Evolutionary conservation across 2,329 filamentous ascomycete genomes (phyloP).

Genomic region (Penicillium sp.): DNA sequence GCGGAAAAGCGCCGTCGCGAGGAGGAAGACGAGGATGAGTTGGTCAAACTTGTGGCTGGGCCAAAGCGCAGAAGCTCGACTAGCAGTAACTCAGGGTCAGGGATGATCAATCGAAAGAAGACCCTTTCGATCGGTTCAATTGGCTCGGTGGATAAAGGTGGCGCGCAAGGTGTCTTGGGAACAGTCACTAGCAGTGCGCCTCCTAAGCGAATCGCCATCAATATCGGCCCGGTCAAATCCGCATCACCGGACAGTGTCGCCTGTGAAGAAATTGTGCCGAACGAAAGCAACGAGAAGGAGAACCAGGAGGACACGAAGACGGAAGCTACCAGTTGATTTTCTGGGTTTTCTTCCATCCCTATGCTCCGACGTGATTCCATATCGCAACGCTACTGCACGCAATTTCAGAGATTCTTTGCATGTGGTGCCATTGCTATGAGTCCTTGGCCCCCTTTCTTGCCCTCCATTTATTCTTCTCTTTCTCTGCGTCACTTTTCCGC

Average conservation of each 20-base stretch:
- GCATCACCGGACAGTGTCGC: conserved; percentile 12
- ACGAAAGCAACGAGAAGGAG: conserved; percentile 26
- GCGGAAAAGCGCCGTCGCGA: conserved; percentile 79
- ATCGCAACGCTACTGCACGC: too few species aligned
- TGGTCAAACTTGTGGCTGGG: conserved; percentile 67
- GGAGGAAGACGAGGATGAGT: conserved; percentile 87
- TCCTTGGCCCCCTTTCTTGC: too few species aligned
- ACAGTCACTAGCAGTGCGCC: conserved; percentile 16
- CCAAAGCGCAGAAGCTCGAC: conserved; percentile 44
- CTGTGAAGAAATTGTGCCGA: conserved; percentile 11
- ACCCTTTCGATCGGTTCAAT: conserved; percentile 26
- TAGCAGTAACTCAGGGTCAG: conserved; percentile 30
- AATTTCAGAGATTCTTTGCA: too few species aligned
- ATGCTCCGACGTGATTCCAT: too few species aligned
- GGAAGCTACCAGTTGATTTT: conserved; percentile 16
- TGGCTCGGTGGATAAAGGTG: conserved; percentile 22
- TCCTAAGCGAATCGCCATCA: conserved; percentile 39
- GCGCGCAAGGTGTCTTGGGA: conserved; percentile 12
- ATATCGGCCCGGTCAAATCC: conserved; percentile 28
- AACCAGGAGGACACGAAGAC: conserved; percentile 23
- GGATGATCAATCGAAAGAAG: conserved; percentile 30
- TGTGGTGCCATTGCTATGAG: too few species aligned
- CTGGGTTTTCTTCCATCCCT: too few species aligned
- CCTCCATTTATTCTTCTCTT: too few species aligned
- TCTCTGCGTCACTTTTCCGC: too few species aligned